Evolutionary conservation across 1,284 basidiomycete species (phyloP), one percentile per base, ranked within the genome.

Genomic region (Ceratobasidium theobromae): DNA sequence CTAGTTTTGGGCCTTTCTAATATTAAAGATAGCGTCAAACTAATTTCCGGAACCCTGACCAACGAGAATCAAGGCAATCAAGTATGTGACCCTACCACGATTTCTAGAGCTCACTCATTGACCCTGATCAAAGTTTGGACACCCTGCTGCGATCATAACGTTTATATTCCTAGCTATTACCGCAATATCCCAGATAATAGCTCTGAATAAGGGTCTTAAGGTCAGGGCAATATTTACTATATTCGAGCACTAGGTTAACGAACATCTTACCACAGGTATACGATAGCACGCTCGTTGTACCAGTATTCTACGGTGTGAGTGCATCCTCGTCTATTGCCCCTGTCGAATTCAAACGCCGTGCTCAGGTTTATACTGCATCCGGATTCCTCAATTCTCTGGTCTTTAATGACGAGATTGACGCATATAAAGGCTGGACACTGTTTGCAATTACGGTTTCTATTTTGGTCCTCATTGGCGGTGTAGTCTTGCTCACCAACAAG

Each of bases 151-250:
- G 1, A 86, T 96, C 67, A 83, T 95, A 74, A 95, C 93, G 0
- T 86, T 97, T 70, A 77, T 95, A 38, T 78, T 95, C 25, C 83
- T 97, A 35, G 82, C 82, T 4, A 74, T 84, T 46, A 94, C 93
- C 0, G 94, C 93, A 0, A 85, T 97, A 16, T 77, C 88, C 35
- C 95, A 98, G 75, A 96, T 97, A 69, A 85, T 94, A 48, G 95
- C 92, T 74, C 80, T 97, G 38, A 95, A 96, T 75, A 86, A 87
- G 65, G 94, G 89, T 3, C 79, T 95, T 21, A 86, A 86, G 72
- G 85, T 88, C 28, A 16, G 54, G 9, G 4, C 11, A 14, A 2
- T 12, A 21, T 3, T 3, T 91, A 91, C 72, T 89, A 91, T 68
- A 40, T 53, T 21, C 4, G 21, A 70, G 41, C n/a, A 55, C 23